Conservation (phyloP, 2,329 filamentous ascomycete genomes). For the Microcera coccophila region DNA sequence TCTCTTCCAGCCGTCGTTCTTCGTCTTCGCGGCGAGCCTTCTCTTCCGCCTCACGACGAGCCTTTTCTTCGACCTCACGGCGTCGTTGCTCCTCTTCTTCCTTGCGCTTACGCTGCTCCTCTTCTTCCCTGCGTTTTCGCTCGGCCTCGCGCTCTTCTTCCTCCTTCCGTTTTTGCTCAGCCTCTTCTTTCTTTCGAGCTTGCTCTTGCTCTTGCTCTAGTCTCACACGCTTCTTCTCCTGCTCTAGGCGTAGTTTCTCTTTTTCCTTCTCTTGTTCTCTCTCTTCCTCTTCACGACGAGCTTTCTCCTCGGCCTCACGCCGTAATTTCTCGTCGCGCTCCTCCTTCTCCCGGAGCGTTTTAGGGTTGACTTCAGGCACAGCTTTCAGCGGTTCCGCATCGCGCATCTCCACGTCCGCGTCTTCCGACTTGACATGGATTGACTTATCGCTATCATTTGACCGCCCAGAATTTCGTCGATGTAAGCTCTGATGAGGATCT, state of each 20-base stretch:
- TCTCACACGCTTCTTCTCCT: constrained; percentile 29
- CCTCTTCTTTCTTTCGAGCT: constrained; percentile 34
- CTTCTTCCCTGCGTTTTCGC: constrained; percentile 19
- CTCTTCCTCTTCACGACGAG: constrained; percentile 24
- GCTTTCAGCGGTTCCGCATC: constrained; percentile 39
- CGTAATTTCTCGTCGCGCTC: constrained; percentile 29
- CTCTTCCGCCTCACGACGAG: constrained; percentile 36
- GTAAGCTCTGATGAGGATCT: too few species aligned
- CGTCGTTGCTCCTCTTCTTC: constrained; percentile 36
- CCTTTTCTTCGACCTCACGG: constrained; percentile 35
- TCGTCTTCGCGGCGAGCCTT: constrained; percentile 36
- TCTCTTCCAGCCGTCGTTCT: constrained; percentile 37
- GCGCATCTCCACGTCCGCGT: constrained; percentile 53
- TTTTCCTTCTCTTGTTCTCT: constrained; percentile 30
- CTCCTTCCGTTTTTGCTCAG: constrained; percentile 33
- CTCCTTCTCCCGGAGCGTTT: constrained; percentile 37
- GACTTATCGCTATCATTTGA: constrained; percentile 42
- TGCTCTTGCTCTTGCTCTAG: constrained; percentile 26
- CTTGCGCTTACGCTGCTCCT: constrained; percentile 32
- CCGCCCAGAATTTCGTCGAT: constrained; percentile 42
- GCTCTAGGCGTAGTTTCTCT: constrained; percentile 33
- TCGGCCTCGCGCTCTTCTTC: constrained; percentile 19
- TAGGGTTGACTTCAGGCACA: constrained; percentile 24
- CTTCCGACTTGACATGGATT: constrained; percentile 57
- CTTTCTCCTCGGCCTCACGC: constrained; percentile 34